phyloP scores from a whole-genome alignment of 306 rosid genomes.

The Luffa aegyptiaca region DNA sequence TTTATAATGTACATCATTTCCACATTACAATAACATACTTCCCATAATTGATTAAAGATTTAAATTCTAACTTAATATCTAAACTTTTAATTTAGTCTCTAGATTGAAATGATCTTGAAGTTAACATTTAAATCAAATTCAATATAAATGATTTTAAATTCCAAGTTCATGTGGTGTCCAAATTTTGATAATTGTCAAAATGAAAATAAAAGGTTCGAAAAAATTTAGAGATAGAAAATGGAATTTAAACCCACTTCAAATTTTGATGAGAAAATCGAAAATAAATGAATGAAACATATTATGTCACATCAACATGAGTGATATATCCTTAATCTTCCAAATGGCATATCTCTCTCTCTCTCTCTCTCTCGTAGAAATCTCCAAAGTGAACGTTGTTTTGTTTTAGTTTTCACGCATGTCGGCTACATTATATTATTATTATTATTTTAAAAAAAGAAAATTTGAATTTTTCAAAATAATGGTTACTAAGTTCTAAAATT shows the following conservation, averaged over 20 bases:
- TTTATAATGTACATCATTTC: not conserved
- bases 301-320: not conserved
- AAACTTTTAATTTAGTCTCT: too few relatives aligned
- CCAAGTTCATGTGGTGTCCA: not conserved
- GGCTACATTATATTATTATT: not conserved
- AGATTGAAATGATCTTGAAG: too few relatives aligned
- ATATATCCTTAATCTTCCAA: not conserved
- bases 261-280: not conserved
- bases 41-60: not conserved
- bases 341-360: not conserved
- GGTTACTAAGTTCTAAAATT: not conserved
- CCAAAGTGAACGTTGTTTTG: not conserved
- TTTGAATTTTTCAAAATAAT: too few relatives aligned
- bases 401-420: not conserved
- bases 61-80: too few relatives aligned
- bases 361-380: not conserved
- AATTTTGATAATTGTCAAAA: not conserved
- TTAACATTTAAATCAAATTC: not conserved
- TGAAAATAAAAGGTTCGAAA: not conserved
- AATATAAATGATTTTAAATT: not conserved
- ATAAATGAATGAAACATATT: not conserved
- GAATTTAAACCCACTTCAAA: not conserved
- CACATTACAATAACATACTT: not conserved
- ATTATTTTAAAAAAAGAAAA: not conserved
- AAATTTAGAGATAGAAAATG: not conserved